Evolutionary conservation across 2,329 filamentous ascomycete species (phyloP), one percentile per base, ranked within the genome.

Genomic region (Xylariales sp.): DNA sequence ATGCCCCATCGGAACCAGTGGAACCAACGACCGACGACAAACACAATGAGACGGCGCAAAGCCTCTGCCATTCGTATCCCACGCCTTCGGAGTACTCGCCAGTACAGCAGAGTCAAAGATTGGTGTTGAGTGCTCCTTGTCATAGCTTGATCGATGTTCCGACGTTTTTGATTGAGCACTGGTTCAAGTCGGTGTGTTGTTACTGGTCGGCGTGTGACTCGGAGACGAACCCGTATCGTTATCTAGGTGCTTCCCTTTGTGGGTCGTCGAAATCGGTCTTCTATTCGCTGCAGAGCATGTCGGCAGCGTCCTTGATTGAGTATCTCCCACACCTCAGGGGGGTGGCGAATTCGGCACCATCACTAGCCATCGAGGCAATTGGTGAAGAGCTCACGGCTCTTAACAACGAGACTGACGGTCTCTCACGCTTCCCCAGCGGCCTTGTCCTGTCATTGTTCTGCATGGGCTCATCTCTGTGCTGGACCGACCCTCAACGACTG

Each of bases 181-280:
- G 37, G 37, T 39, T 39, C 18, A 14, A 25, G 8, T 39, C 37
- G 19, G 37, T 39, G 16, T 39, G 37, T 15, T 19, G 37, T 14
- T 31, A 39, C 10, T 39, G 37, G 37, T 39, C 37, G 12, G 37
- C 37, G 8, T 31, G 29, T 15, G 37, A 39, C 19, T 39, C 37
- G 18, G 37, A 39, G 9, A 31, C 14, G 20, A 39, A 39, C 12
- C 37, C 37, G n/a, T 19, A 25, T 19, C 24, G 37, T 9, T 16
- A 15, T 12, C 14, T 39, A 5, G 37, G 25, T 14, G 25, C 15
- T 8, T 39, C 37, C 3, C 19, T 31, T 1, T 39, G 37, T 24
- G 37, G 37, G 15, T 39, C 37, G 15, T 39, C 37, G 12, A n/a
- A 22, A 10, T 16, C 31, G 9, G 37, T 39, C 10, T 39, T 39